Evolutionary conservation across 2,329 filamentous ascomycete genomes (phyloP), one percentile per base, ranked within the genome.

Genomic region (Epichloe festucae): DNA sequence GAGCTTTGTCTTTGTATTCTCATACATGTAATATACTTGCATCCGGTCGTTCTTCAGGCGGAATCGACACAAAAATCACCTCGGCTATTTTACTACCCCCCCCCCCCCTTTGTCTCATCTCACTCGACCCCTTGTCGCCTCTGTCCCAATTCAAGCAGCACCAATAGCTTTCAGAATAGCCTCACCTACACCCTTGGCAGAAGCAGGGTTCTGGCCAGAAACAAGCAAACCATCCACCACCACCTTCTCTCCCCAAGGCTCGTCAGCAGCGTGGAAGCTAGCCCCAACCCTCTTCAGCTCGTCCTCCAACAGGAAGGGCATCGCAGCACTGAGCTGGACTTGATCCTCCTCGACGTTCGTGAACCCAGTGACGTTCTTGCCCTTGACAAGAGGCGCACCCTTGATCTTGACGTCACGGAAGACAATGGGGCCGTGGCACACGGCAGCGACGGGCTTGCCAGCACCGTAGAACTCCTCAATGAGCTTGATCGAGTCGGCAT

Each of bases 401-500:
- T 74, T 68, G 19, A 73, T 60, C 59, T 73, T 77, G 38, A 78
- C 82, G 57, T 82, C 74, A 47, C 75, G 71, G 15, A 87, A 70
- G 12, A 76, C 84, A 3, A 77, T 77, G 2, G 83, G 80, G 5
- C 81, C 84, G 66, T 87, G 84, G 70, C 84, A 87, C 45, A 87
- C 81, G 3, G 83, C 79, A 0, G 78, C 70, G 14, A 87, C 75
- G 51, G 80, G 71, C 71, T 85, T 85, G 55, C 74, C 77, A 3
- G 74, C 72, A 40, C 70, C 67, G 59, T 73, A 76, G 63, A 87
- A 85, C 63, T 85, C 79, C 54, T 71, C 67, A 59, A 83, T 79
- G 38, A 87, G 67, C 55, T 74, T 68, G 57, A 80, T 76, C 27
- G 77, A 81, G n/a, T 71, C 69, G 19, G 67, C 56, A 61, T 84